Conservation (phyloP, 495 filamentous ascomycete genomes). For the Lentithecium fluviatile region DNA sequence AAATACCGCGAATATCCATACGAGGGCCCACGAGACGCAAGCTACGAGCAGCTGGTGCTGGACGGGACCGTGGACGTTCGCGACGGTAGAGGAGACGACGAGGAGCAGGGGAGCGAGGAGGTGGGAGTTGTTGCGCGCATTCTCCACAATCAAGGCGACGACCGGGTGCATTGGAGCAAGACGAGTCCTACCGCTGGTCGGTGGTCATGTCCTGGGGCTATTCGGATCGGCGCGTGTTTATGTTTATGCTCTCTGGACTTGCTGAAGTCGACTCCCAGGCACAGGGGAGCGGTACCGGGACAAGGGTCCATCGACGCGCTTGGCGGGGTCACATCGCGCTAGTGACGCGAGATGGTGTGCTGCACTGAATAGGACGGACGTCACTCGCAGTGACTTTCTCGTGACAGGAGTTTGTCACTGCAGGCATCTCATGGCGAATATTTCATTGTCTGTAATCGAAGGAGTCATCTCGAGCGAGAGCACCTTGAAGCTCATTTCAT, state of each 20-base stretch:
- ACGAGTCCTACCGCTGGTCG: slow-evolving; percentile 14
- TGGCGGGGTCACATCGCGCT: not conserved
- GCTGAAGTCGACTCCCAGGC: not conserved
- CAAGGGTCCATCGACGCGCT: no score
- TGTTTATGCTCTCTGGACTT: not conserved
- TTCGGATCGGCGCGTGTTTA: not conserved
- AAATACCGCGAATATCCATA: slow-evolving; percentile 35
- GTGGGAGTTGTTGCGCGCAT: slow-evolving; percentile 23
- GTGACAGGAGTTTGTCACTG: no score
- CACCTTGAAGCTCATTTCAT: no score
- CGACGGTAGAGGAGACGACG: slow-evolving; percentile 31
- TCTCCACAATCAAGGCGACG: slow-evolving; percentile 19
- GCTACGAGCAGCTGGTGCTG: slow-evolving; percentile 41
- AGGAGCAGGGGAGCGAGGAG: slow-evolving; percentile 29
- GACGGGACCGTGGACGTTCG: slow-evolving; percentile 32
- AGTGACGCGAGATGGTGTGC: no score
- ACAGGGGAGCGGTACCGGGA: not conserved
- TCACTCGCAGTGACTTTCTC: no score
- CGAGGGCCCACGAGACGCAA: slow-evolving; percentile 37
- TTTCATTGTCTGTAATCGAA: no score
- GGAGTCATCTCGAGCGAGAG: no score
- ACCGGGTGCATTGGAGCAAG: slow-evolving; percentile 35
- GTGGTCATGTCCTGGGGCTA: slow-evolving; percentile 7
- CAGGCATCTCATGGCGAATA: no score
- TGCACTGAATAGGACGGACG: no score